Conservation (phyloP, 2,329 filamentous ascomycete species). For the Colletotrichum musae region DNA sequence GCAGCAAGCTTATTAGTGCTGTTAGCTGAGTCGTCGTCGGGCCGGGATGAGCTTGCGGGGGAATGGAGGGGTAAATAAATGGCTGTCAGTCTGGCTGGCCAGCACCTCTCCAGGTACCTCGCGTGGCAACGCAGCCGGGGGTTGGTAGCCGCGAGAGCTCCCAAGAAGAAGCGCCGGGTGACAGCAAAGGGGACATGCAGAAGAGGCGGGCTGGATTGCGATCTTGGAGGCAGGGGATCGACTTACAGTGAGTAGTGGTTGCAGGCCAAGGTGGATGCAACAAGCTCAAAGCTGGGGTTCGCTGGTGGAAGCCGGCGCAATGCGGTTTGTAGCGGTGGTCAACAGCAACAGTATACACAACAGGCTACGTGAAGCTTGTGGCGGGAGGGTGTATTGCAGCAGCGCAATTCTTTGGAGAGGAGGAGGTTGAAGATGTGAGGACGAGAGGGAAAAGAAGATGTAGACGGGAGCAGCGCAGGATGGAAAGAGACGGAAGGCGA, state of each 20-base stretch:
- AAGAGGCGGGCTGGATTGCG: too few relatives aligned
- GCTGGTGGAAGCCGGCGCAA: too few relatives aligned
- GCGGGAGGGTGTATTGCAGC: conserved; percentile 2
- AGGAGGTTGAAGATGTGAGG: background rate
- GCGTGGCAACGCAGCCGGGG: conserved; percentile 23
- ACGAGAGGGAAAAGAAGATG: background rate
- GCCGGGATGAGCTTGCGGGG: conserved; percentile 41
- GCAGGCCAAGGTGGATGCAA: too few relatives aligned
- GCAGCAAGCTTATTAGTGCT: conserved; percentile 23
- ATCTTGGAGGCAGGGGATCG: too few relatives aligned
- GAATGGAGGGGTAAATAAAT: conserved; percentile 41
- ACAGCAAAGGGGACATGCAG: background rate
- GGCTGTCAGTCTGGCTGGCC: conserved; percentile 9
- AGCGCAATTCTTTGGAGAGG: background rate
- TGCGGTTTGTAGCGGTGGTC: too few relatives aligned
- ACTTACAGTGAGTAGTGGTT: too few relatives aligned
- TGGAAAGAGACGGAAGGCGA: conserved; percentile 34
- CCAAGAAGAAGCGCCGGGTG: background rate
- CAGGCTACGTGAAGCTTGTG: conserved; percentile 3
- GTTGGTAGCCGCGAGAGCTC: background rate
- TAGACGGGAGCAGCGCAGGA: background rate
- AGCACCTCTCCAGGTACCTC: conserved; percentile 1
- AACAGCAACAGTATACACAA: too few relatives aligned
- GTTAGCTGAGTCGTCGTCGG: conserved; percentile 35
- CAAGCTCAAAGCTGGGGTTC: too few relatives aligned